Evolutionary conservation across 2,329 filamentous ascomycete genomes (phyloP), one percentile per base, ranked within the genome.

Genomic region (Ceratocystis colombiana): DNA sequence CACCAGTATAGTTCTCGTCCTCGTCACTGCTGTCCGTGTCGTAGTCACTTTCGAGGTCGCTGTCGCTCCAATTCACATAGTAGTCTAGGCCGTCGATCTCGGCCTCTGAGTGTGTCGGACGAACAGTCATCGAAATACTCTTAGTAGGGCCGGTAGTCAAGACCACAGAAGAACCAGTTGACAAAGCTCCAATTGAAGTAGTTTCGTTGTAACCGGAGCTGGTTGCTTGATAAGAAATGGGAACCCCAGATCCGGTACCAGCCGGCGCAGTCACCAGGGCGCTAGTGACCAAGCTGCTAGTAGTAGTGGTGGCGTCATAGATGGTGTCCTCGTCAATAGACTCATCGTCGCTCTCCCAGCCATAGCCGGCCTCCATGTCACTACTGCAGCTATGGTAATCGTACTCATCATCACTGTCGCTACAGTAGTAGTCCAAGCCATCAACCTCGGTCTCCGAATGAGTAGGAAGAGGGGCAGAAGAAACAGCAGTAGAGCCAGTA

Each of bases 141-240:
- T 33, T 62, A 22, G 33, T 62, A 20, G 22, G 33, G n/a, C 20
- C 59, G 44, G 50, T 55, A 28, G 50, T 62, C 30, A 44, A 20
- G 15, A 25, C 59, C 25, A 12, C 17, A 55, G 50, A 55, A 15
- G 22, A 3, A 17, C 62, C 62, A 55, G 62, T 64, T 8, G 46
- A 2, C 28, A 48, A 64, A 10, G 45, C 30, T 53, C 6, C 15
- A n/a, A 7, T 20, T 5, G 62, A 53, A 25, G 41, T 33, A 2
- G 62, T 53, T 5, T 12, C 0, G n/a, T 55, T 55, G n/a, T 22
- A 20, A 12, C 20, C 22, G 22, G 50, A 55, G 12, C 3, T 2
- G 1, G 50, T 50, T 12, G 10, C 37, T 12, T 41, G 37, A 22
- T 50, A 50, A 22, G n/a, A 5, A 50, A 17, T 17, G 1, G 46